Evolutionary conservation across 768 basidiomycete species (phyloP), one percentile per base, ranked within the genome.

Genomic region (Artomyces pyxidatus): DNA sequence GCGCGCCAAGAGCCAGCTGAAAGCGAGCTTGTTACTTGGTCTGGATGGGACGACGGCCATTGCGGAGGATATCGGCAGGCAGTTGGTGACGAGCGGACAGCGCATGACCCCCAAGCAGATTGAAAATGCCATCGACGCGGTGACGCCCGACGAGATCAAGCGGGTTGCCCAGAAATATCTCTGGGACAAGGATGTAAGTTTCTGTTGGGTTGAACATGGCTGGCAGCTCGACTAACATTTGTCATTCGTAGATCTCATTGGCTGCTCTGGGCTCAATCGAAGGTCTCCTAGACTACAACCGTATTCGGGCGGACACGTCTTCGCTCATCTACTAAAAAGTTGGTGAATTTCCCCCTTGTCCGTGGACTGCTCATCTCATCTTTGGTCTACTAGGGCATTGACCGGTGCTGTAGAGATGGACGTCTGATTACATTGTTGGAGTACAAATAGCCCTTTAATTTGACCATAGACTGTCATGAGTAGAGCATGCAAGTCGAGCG

Each of bases 61-160:
- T 53, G 95, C 96, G 28, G 96, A 99, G 73, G 96, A 99, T 61
- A 93, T 98, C 67, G 95, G 96, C n/a, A 74, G 94, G 59, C 95
- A 97, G 65, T 77, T 99, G 52, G 89, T 99, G 52, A 98, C 95
- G 28, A 91, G 83, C 54, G 96, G 96, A 48, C 83, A 76, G 55
- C 76, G 96, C 60, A 76, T 87, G 70, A 87, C 93, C 16, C 95
- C 96, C 42, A 79, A 84, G 65, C 91, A 99, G 70, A 92, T 94
- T 55, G 96, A 97, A 75, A 76, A 76, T 49, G 90, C 91, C 22
- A 81, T 98, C 39, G 92, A 98, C 63, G 84, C 86, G 21, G 91
- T 99, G 48, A 83, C 81, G 21, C 71, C 81, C 26, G 87, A 81
- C 17, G 93, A 97, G 65, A 92, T 99, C 68, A 85, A 87, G 74